These are phyloP conservation scores for Beauveria sp. DNA, from an alignment of 2,329 filamentous ascomycete species.

Conservation along the genomic window DNA sequence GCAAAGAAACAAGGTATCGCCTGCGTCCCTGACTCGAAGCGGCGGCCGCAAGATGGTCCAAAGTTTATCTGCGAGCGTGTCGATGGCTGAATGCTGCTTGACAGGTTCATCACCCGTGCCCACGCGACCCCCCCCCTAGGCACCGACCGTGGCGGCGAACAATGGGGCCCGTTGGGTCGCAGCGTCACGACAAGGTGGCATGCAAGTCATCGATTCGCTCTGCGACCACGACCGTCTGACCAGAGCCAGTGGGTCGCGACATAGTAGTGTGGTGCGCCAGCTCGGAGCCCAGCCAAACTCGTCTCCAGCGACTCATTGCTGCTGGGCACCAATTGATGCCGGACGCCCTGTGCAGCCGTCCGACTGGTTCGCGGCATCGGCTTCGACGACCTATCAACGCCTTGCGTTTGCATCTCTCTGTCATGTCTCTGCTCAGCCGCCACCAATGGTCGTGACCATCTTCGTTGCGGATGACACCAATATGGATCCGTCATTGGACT, in stretches of 20 bases:
- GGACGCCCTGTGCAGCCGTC: neutral
- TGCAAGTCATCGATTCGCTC: slow-evolving; percentile 13
- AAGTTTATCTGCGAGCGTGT: neutral
- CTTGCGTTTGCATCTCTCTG: neutral
- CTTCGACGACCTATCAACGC: slow-evolving; percentile 6
- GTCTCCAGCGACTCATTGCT: neutral
- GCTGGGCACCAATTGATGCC: slow-evolving; percentile 5
- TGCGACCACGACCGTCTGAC: slow-evolving; percentile 10
- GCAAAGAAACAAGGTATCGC: neutral
- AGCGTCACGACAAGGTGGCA: slow-evolving; percentile 1
- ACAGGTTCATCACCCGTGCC: neutral
- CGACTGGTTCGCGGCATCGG: slow-evolving; percentile 8
- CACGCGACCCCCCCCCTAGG: slow-evolving; percentile 9
- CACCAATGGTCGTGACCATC: slow-evolving; percentile 6
- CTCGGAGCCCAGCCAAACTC: neutral
- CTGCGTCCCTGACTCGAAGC: slow-evolving; percentile 8
- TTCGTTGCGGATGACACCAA: slow-evolving; percentile 6
- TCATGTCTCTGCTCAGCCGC: slow-evolving; percentile 11
- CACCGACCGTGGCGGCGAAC: neutral
- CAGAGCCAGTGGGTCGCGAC: slow-evolving; percentile 4
- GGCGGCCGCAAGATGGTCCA: neutral
- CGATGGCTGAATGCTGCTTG: neutral
- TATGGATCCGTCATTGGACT: slow-evolving; percentile 10
- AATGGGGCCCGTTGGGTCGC: slow-evolving; percentile 7
- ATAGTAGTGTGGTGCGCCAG: slow-evolving; percentile 8